Evolutionary conservation across 2,329 filamentous ascomycete genomes (phyloP).

Genomic region (Ascocoryne sarcoides): DNA sequence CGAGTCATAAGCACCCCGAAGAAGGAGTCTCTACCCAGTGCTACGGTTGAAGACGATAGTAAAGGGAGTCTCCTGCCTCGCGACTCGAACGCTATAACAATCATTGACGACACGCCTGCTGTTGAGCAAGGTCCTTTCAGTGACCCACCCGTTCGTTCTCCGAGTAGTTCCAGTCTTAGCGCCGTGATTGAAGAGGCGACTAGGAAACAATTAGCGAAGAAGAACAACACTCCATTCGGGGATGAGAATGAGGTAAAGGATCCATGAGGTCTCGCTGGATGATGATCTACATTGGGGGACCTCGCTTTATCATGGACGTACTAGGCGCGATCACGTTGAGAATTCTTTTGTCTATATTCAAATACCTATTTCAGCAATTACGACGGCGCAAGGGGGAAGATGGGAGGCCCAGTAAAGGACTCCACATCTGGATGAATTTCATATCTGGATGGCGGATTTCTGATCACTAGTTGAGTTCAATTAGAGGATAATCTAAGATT

Average conservation of each 20-base stretch:
- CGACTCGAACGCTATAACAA: slow-evolving; percentile 39
- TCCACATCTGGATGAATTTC: not conserved
- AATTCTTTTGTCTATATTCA: slow-evolving; percentile 16
- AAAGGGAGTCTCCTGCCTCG: slow-evolving; percentile 21
- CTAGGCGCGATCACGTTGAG: slow-evolving; percentile 2
- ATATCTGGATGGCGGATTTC: not conserved
- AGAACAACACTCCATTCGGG: slow-evolving; percentile 41
- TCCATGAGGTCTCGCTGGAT: slow-evolving; percentile 11
- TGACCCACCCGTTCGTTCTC: slow-evolving; percentile 35
- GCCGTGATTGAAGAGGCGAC: slow-evolving; percentile 47
- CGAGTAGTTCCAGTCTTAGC: slow-evolving; percentile 41
- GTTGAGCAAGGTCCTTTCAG: slow-evolving; percentile 51
- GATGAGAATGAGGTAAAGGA: slow-evolving; percentile 50
- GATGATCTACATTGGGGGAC: not conserved
- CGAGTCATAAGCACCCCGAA: slow-evolving; percentile 45
- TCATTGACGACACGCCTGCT: slow-evolving; percentile 41
- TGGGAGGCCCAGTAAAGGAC: not conserved
- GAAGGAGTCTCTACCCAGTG: slow-evolving; percentile 29
- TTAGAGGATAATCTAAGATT: slow-evolving; percentile 2
- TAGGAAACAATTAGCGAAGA: not conserved
- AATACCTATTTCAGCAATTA: slow-evolving; percentile 7
- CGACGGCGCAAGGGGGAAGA: slow-evolving; percentile 7
- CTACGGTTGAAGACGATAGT: slow-evolving; percentile 8
- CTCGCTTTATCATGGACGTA: not conserved
- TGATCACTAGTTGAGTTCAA: not conserved